These are phyloP conservation scores for Viola pubescens DNA, from an alignment of 441 rosid species.

Conservation along the genomic window DNA sequence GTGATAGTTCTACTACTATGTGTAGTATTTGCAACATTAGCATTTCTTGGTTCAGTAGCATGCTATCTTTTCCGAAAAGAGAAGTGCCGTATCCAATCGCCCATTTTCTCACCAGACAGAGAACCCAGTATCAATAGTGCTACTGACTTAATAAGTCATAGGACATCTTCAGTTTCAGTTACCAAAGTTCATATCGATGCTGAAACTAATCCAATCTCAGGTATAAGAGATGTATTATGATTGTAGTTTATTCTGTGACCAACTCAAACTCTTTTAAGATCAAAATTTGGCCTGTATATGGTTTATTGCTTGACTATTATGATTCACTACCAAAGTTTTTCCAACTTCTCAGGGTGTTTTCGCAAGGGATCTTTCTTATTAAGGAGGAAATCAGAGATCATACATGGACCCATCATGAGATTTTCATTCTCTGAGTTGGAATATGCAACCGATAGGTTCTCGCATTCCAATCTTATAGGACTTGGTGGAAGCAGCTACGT, in stretches of 20 bases:
- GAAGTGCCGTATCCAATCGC: conserved; percentile 30
- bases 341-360: conserved; percentile 54
- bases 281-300: not conserved
- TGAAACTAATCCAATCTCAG: conserved; percentile 32
- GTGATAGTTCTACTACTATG: conserved; percentile 50
- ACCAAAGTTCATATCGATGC: conserved; percentile 32
- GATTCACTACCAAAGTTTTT: not conserved
- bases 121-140: conserved; percentile 74
- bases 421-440: conserved; percentile 70
- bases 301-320: conserved; percentile 1
- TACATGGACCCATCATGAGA: conserved; percentile 50
- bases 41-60: conserved; percentile 51
- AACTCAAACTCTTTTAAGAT: conserved; percentile 3
- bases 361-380: conserved; percentile 41
- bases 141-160: conserved; percentile 56
- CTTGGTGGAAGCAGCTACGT: conserved; percentile 89
- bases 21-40: conserved; percentile 52
- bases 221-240: conserved; percentile 23
- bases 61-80: conserved; percentile 51
- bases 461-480: conserved; percentile 62
- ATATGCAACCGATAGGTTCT: conserved; percentile 66
- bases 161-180: conserved; percentile 40
- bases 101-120: conserved; percentile 53
- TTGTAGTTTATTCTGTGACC: conserved; percentile 8
- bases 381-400: conserved; percentile 42